A percentile compares a stretch with the other conserved stretches of the same genome.
Conservation (phyloP, 257 asterid genomes). For the Ehretia macrophylla region DNA sequence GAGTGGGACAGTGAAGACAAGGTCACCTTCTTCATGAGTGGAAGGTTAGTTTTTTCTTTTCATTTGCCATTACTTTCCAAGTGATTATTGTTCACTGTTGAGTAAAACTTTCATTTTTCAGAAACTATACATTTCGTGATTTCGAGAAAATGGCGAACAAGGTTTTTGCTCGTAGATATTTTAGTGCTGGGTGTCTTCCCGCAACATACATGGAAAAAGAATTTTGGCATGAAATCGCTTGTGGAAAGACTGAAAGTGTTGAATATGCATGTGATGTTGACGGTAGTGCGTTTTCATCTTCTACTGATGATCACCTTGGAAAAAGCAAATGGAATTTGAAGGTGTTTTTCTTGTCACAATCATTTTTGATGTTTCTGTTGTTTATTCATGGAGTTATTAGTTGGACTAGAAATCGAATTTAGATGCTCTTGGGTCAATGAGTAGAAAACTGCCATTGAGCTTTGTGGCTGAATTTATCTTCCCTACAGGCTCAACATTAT, state of each 20-base stretch:
- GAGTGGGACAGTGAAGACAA: slow-evolving; percentile 90
- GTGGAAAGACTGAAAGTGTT: slow-evolving; percentile 95
- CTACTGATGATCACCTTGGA: slow-evolving; percentile 79
- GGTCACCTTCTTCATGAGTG: slow-evolving; percentile 95
- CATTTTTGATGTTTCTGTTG: slow-evolving; percentile 3
- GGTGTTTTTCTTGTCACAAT: slow-evolving; percentile 41
- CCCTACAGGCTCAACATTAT: too few species aligned
- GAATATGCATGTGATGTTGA: slow-evolving; percentile 99
- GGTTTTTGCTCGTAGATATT: slow-evolving; percentile 85
- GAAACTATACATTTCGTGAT: slow-evolving; percentile 91
- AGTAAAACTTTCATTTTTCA: slow-evolving; percentile 39
- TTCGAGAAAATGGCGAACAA: slow-evolving; percentile 99
- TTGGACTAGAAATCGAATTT: neutral
- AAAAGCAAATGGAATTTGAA: slow-evolving; percentile 96
- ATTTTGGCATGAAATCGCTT: slow-evolving; percentile 97
- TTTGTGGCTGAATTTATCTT: too few species aligned
- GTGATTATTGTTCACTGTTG: slow-evolving; percentile 23
- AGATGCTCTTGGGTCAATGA: too few species aligned
- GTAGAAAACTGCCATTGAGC: too few species aligned
- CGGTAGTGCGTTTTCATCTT: slow-evolving; percentile 98
- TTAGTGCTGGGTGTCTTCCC: slow-evolving; percentile 90
- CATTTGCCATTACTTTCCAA: slow-evolving; percentile 10
- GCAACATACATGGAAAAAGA: slow-evolving; percentile 83
- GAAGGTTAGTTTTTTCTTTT: slow-evolving; percentile 51
- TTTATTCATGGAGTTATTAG: slow-evolving; percentile 2